Evolutionary conservation across 768 basidiomycete genomes (phyloP), one percentile per base, ranked within the genome.

Genomic region (Lentinula guzmanii): DNA sequence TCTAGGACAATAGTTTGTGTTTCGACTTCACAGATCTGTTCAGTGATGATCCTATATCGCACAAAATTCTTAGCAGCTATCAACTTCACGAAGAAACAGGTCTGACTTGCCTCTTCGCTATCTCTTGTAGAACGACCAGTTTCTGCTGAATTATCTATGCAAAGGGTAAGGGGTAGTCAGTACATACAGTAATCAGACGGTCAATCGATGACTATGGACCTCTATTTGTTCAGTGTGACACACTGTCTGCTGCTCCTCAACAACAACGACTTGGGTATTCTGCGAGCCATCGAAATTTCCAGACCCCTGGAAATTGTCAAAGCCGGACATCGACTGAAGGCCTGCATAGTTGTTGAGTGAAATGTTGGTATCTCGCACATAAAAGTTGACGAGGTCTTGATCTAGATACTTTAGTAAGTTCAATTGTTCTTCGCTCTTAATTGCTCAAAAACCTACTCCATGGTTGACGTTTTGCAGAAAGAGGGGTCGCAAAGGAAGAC

Each of bases 1-100:
- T 58, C 65, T 11, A 68, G 61, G 42, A 69, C 67, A 33, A 73
- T 66, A 3, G 69, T 70, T 54, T 74, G 72, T 43, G 68, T 68
- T 55, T 72, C 65, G 46, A 72, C 71, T 42, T 72, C 68, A 60
- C 72, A 73, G 28, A 72, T 67, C 39, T 70, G 69, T 57, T 72
- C 67, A 28, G 65, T 69, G 51, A 70, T 65, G n/a, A 70, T 68
- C 37, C 70, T 70, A 43, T 41, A 10, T 35, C 11, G 15, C 13
- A 24, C 3, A 42, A 16, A 28, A 53, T 34, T 28, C 24, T 54
- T 28, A 5, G 28, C 16, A 15, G 45, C 61, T 0, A 18, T 53
- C 51, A 18, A 41, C 3, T 31, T 7, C 6, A 50, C 31, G 1
- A 34, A n/a, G 13, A 28, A 46, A 16, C 11, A 60, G 9, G 21